Evolutionary conservation across 305 asterid species (phyloP).

Genomic region (Galium porrigens): DNA sequence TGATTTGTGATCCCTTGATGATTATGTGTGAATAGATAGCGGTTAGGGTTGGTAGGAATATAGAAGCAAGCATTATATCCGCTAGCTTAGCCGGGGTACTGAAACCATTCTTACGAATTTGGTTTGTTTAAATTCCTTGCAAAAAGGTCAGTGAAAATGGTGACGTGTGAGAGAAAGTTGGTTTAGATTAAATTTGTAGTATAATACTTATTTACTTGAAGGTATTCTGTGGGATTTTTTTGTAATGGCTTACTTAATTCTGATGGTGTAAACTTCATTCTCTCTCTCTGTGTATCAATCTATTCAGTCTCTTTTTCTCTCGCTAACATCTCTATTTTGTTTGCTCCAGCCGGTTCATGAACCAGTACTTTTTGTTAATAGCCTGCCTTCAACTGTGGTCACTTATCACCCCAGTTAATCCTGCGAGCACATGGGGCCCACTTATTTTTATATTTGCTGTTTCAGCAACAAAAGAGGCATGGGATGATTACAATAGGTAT

Average conservation of each 20-base stretch:
- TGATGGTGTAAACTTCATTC: background rate
- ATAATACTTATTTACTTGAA: background rate
- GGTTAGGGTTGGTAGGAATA: background rate
- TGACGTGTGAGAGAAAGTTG: background rate
- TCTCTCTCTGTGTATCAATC: background rate
- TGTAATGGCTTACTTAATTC: background rate
- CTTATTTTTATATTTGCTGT: constrained; percentile 95
- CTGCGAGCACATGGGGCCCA: constrained; percentile 99
- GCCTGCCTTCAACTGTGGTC: constrained; percentile 99
- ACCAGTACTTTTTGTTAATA: constrained; percentile 90
- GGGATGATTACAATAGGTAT: constrained; percentile 95
- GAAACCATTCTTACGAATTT: background rate
- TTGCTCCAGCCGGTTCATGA: constrained; percentile 87
- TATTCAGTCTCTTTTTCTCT: constrained; percentile 9
- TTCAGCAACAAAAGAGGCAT: constrained; percentile 93
- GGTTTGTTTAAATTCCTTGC: background rate
- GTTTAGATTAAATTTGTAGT: background rate
- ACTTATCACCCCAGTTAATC: constrained; percentile 95
- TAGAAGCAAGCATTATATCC: background rate
- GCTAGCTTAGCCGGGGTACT: background rate
- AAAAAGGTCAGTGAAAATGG: background rate
- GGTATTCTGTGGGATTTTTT: constrained; percentile 4
- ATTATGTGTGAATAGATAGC: background rate
- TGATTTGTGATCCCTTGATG: constrained; percentile 1
- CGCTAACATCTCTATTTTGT: constrained; percentile 21